phyloP scores from a whole-genome alignment of 1,284 basidiomycete genomes.

The Ustilago esculenta region DNA sequence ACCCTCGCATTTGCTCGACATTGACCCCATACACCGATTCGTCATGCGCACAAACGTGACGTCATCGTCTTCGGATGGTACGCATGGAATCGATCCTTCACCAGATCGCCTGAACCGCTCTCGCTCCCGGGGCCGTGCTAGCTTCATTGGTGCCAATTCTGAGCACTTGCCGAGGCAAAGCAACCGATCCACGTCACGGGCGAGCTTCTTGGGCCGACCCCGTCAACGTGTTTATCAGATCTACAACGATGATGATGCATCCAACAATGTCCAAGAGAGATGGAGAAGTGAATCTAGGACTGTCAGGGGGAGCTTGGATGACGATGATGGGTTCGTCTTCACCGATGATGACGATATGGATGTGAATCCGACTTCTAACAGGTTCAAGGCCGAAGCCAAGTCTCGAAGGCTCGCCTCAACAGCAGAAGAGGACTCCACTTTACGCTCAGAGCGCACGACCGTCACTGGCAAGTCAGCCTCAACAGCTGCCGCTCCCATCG shows the following conservation, averaged over 20 bases:
- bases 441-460: slow-evolving; percentile 15
- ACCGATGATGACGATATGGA: slow-evolving; percentile 20
- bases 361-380: background rate
- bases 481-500: slow-evolving; percentile 7
- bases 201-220: slow-evolving; percentile 40
- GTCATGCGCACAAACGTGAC: slow-evolving; percentile 6
- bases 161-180: slow-evolving; percentile 7
- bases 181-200: slow-evolving; percentile 36
- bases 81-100: slow-evolving; percentile 4
- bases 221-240: slow-evolving; percentile 41
- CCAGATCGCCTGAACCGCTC: slow-evolving; percentile 21
- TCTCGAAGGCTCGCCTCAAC: slow-evolving; percentile 14
- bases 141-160: slow-evolving; percentile 17
- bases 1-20: too few relatives aligned
- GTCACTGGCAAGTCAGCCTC: slow-evolving; percentile 2
- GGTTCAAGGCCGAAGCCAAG: background rate
- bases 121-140: slow-evolving; percentile 25
- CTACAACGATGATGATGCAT: slow-evolving; percentile 4
- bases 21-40: background rate
- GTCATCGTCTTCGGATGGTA: background rate
- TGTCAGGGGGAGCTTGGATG: slow-evolving; percentile 32
- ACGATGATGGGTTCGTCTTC: slow-evolving; percentile 33
- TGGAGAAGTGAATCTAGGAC: slow-evolving; percentile 41
- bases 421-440: slow-evolving; percentile 8
- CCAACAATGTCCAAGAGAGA: background rate